These are phyloP conservation scores for Coemansia sp. DNA, from an alignment of 192 early-diverging fungal species.

Conservation along the genomic window DNA sequence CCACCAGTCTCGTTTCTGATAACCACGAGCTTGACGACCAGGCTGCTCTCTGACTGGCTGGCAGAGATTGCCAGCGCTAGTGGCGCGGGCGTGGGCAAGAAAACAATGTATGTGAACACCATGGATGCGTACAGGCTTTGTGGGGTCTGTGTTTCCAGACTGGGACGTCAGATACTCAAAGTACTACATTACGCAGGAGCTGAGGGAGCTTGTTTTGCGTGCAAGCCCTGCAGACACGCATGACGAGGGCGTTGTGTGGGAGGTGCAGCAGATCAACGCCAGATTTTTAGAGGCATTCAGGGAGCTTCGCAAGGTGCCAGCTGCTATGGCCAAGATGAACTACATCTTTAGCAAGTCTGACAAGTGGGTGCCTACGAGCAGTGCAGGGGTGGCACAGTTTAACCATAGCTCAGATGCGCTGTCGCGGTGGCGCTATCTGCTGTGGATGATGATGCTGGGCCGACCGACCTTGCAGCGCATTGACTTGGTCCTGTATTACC, in stretches of 20 bases:
- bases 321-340: background rate
- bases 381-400: constrained; percentile 5
- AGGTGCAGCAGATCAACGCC: constrained; percentile 6
- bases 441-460: constrained; percentile 34
- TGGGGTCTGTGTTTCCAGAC: constrained; percentile 9
- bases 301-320: background rate
- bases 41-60: constrained; percentile 28
- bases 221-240: background rate
- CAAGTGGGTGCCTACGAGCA: constrained; percentile 14
- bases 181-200: constrained; percentile 38
- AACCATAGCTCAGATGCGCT: constrained; percentile 15
- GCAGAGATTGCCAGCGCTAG: constrained; percentile 4
- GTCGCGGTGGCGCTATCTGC: constrained; percentile 33
- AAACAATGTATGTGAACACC: constrained; percentile 28
- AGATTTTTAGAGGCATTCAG: constrained; percentile 1
- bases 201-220: constrained; percentile 6
- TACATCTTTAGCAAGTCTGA: constrained; percentile 9
- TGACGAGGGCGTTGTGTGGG: background rate
- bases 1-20: constrained; percentile 37
- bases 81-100: background rate
- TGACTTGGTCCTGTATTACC: constrained; percentile 31
- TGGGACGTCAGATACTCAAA: constrained; percentile 29
- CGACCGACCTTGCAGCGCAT: constrained; percentile 22
- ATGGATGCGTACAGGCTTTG: background rate
- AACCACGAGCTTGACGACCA: constrained; percentile 16